Percentiles rank a stretch among this genome's conserved stretches.
phyloP scores from a whole-genome alignment of 1,284 basidiomycete species.

The Irpex sp. region DNA sequence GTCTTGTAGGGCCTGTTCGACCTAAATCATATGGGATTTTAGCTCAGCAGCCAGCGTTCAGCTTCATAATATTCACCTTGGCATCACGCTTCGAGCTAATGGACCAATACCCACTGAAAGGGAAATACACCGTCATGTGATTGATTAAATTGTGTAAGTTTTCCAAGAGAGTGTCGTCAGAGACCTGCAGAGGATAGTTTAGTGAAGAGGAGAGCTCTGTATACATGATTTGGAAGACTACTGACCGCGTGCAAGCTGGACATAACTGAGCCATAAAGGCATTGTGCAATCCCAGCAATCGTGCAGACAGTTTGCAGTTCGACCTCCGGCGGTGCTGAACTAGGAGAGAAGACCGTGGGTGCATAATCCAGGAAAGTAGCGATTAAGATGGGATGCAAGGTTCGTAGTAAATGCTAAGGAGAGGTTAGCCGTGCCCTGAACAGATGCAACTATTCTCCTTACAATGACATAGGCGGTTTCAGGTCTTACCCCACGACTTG shows the following conservation, averaged over 20 bases:
- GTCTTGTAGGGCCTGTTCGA: conserved; percentile 59
- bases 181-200: background rate
- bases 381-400: conserved; percentile 70
- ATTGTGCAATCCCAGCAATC: conserved; percentile 55
- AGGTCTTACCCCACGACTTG: conserved; percentile 7
- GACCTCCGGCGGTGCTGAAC: conserved; percentile 45
- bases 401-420: conserved; percentile 39
- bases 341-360: conserved; percentile 72
- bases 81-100: conserved; percentile 39
- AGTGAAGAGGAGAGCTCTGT: background rate
- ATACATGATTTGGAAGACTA: background rate
- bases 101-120: conserved; percentile 45
- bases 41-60: conserved; percentile 7
- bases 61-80: conserved; percentile 37
- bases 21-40: conserved; percentile 28
- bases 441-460: background rate
- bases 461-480: conserved; percentile 17
- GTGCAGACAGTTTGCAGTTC: conserved; percentile 62
- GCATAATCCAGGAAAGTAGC: conserved; percentile 84
- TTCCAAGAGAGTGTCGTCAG: conserved; percentile 14
- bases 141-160: conserved; percentile 55
- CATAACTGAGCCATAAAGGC: conserved; percentile 48
- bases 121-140: conserved; percentile 81
- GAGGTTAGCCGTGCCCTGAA: background rate
- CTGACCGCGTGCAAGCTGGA: conserved; percentile 11